Evolutionary conservation across 1,284 basidiomycete species (phyloP), one percentile per base, ranked within the genome.

Genomic region (Irpex rosettiformis): DNA sequence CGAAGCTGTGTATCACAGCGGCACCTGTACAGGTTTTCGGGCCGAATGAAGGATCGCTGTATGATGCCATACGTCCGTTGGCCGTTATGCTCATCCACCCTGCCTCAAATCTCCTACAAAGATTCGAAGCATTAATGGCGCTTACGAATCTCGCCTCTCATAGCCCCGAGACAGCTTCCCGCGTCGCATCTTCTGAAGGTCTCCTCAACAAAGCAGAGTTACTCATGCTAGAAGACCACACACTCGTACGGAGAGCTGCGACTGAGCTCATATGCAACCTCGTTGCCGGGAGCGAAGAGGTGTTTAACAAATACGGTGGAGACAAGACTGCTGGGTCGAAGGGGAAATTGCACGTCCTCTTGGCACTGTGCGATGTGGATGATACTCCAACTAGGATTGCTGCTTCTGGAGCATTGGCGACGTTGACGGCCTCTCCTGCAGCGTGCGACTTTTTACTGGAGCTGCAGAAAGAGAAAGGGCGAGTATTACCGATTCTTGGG

Each of bases 241-340:
- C 72, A 0, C 80, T 98, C 63, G 79, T 96, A 52, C 84, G 94
- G 18, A 80, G 96, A 58, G 96, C 96, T 0, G 86, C 94, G 0
- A 88, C 88, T 56, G 94, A 99, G 73, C 82, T 98, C n/a, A 77
- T 96, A 1, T 98, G 96, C 79, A 99, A 99, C 72, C 80, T 99
- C 25, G 81, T 94, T 47, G 84, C 80, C 11, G 88, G 88, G 2
- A 90, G 87, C 22, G 89, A 94, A 51, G 74, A 78, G 1, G 84
- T 90, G 2, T 95, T 91, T 70, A 79, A 84, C 61, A 80, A 79
- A 61, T 96, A 91, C 70, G 81, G 81, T 7, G 84, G 82, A 8
- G 56, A 65, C 37, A 62, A 69, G 27, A 68, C 72, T 8, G 65
- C 69, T 2, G 69, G 70, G 16, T 75, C 77, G 24, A 82, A 78